phyloP scores from a whole-genome alignment of 768 basidiomycete species.

The Suillus cothurnatus region DNA sequence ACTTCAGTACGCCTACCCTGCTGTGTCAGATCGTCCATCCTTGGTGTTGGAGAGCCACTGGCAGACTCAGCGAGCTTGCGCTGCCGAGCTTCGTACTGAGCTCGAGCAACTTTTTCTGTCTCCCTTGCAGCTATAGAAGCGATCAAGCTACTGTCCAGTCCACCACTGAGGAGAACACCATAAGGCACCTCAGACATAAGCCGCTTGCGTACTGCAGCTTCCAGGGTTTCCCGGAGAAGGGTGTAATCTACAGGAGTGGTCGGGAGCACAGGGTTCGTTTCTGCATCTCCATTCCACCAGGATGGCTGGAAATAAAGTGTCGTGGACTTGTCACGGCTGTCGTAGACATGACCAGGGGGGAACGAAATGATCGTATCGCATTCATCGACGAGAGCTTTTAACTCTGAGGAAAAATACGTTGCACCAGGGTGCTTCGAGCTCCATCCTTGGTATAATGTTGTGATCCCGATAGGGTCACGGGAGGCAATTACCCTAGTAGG shows the following conservation, averaged over 20 bases:
- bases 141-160: constrained; percentile 94
- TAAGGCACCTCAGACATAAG: constrained; percentile 99
- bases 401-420: constrained; percentile 93
- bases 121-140: constrained; percentile 94
- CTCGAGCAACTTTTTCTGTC: constrained; percentile 86
- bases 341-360: constrained; percentile 96
- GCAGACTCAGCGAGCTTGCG: constrained; percentile 52
- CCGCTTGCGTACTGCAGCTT: constrained; percentile 90
- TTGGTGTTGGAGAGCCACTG: constrained; percentile 63
- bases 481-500: constrained; percentile 94
- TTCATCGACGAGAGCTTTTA: constrained; percentile 88
- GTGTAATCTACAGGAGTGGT: constrained; percentile 64
- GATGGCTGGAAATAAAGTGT: constrained; percentile 84
- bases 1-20: constrained; percentile 44
- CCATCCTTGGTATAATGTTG: constrained; percentile 98
- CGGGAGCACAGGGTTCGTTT: constrained; percentile 59
- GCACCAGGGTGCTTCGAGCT: constrained; percentile 78
- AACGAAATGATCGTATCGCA: constrained; percentile 95
- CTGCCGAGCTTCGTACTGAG: constrained; percentile 73
- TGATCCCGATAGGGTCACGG: constrained; percentile 96
- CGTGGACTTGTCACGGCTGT: constrained; percentile 77
- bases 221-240: constrained; percentile 76
- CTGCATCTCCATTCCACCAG: constrained; percentile 88
- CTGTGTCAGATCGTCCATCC: constrained; percentile 46
- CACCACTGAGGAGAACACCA: constrained; percentile 93